Evolutionary conservation across 2,329 filamentous ascomycete genomes (phyloP).

Genomic region (Fusarium denticulatum): DNA sequence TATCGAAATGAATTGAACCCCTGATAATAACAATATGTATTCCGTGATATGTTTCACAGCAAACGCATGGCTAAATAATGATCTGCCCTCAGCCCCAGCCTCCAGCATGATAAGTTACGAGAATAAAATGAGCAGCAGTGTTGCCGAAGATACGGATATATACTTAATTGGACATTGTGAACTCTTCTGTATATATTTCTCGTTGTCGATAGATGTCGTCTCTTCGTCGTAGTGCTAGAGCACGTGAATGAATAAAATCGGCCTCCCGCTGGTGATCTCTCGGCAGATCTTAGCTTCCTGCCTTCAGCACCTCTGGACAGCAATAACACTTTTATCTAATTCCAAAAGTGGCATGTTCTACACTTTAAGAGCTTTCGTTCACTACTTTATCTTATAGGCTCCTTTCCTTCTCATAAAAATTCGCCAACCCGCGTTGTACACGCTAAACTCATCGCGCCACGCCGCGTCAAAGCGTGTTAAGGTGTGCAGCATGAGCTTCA

Average conservation of each 20-base stretch:
- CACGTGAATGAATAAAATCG: slow-evolving; percentile 17
- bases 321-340: neutral
- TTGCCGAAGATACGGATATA: neutral
- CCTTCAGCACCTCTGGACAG: neutral
- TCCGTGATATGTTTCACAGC: neutral
- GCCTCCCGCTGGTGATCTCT: neutral
- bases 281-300: neutral
- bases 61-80: neutral
- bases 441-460: neutral
- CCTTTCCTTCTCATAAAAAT: neutral
- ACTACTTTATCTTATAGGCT: accelerated
- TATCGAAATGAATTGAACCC: neutral
- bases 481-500: slow-evolving; percentile 14
- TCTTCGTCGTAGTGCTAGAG: neutral
- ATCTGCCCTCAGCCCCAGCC: too few relatives aligned
- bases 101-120: accelerated
- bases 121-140: neutral
- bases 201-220: neutral
- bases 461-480: slow-evolving; percentile 1
- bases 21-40: neutral
- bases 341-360: neutral
- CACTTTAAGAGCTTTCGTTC: accelerated
- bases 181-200: neutral
- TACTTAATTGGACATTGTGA: neutral
- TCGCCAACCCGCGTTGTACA: neutral